These are phyloP conservation scores for Pleoardoris graminearum DNA, from an alignment of 2,329 filamentous ascomycete genomes.

Conservation along the genomic window DNA sequence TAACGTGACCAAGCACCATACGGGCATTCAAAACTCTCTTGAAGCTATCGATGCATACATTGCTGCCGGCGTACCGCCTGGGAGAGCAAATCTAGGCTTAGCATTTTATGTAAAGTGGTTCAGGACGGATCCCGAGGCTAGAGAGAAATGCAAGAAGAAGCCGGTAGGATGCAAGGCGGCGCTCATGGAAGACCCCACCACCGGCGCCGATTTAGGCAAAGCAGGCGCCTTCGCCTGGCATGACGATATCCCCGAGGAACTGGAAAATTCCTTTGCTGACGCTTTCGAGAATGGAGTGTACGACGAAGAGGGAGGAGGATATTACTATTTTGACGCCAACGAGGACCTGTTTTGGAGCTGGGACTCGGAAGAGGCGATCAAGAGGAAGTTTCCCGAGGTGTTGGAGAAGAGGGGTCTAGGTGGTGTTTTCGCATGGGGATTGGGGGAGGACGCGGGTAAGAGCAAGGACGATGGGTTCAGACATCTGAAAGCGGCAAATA, in stretches of 20 bases:
- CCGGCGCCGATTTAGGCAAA: constrained; percentile 62
- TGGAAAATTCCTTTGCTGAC: constrained; percentile 59
- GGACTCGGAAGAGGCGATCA: constrained; percentile 66
- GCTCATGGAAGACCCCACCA: constrained; percentile 62
- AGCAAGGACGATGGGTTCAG: constrained; percentile 62
- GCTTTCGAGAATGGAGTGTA: constrained; percentile 59
- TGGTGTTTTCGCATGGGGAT: constrained; percentile 74
- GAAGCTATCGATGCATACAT: constrained; percentile 63
- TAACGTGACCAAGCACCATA: constrained; percentile 65
- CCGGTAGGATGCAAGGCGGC: constrained; percentile 64
- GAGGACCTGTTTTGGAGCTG: constrained; percentile 71
- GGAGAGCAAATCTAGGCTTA: constrained; percentile 65
- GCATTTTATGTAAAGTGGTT: constrained; percentile 73
- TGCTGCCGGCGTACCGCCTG: constrained; percentile 56
- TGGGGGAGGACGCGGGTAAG: constrained; percentile 65
- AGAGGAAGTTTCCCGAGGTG: constrained; percentile 63
- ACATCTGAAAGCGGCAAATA: constrained; percentile 46
- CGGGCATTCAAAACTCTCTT: constrained; percentile 60
- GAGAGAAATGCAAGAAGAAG: constrained; percentile 47
- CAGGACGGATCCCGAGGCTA: constrained; percentile 50
- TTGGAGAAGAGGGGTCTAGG: constrained; percentile 61
- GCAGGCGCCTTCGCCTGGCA: constrained; percentile 60
- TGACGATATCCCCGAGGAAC: constrained; percentile 41
- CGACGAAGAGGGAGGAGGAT: constrained; percentile 63
- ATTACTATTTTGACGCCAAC: constrained; percentile 67